phyloP scores from a whole-genome alignment of 371 early-diverging fungal species.

The Apophysomyces sp. region DNA sequence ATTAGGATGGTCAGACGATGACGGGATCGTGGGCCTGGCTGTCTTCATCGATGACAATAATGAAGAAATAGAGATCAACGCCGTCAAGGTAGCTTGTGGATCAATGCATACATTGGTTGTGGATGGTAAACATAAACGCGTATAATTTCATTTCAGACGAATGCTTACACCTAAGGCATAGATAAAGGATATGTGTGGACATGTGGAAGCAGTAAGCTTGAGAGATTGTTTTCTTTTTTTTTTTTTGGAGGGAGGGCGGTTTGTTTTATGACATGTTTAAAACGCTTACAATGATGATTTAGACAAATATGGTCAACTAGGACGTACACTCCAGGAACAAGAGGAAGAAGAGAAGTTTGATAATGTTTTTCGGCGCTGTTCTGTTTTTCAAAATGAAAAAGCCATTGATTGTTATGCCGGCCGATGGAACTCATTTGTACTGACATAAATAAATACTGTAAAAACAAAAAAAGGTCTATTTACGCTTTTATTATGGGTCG shows the following conservation, averaged over 20 bases:
- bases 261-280: too few relatives aligned
- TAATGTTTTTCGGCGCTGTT: slow-evolving; percentile 21
- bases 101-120: slow-evolving; percentile 37
- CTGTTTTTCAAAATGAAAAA: not conserved
- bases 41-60: slow-evolving; percentile 19
- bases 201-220: slow-evolving; percentile 35
- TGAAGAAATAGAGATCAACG: slow-evolving; percentile 17
- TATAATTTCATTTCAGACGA: too few relatives aligned
- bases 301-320: slow-evolving; percentile 38
- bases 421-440: slow-evolving; percentile 33
- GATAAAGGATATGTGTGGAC: slow-evolving; percentile 35
- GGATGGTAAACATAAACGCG: slow-evolving; percentile 37
- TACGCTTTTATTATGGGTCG: too few relatives aligned
- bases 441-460: not conserved
- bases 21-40: slow-evolving; percentile 15
- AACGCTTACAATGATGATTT: not conserved
- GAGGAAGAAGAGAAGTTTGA: slow-evolving; percentile 1
- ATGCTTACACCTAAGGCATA: too few relatives aligned
- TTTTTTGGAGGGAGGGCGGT: too few relatives aligned
- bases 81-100: slow-evolving; percentile 35
- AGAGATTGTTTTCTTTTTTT: too few relatives aligned
- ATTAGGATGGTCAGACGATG: slow-evolving; percentile 27
- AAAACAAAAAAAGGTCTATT: not conserved
- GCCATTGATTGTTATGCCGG: slow-evolving; percentile 33
- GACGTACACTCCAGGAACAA: slow-evolving; percentile 6